Conservation (phyloP, 352 stramenopile species). For the Globisporangium spiculum region DNA sequence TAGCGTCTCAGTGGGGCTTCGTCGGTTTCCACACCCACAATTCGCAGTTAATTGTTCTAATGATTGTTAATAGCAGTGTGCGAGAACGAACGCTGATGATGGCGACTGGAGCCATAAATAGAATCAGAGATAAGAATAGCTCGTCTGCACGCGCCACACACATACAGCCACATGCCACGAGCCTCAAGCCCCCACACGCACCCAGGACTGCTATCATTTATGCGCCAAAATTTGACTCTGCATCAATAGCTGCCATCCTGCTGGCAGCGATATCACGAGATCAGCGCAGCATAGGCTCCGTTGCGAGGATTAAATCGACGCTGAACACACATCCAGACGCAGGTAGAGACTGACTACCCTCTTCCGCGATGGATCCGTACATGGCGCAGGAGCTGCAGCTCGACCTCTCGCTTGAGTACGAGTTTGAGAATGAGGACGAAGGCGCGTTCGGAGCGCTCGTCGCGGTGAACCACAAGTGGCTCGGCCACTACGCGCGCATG, state of each 20-base stretch:
- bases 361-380: constrained; percentile 13
- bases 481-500: constrained; percentile 53
- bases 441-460: constrained; percentile 50
- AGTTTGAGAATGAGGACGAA: constrained; percentile 25
- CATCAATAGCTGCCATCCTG: not conserved
- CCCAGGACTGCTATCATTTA: not conserved
- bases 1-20: too few species aligned
- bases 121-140: not conserved
- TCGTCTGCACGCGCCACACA: not conserved
- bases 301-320: not conserved
- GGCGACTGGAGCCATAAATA: not conserved
- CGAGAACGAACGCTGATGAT: not conserved
- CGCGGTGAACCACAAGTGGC: constrained; percentile 60
- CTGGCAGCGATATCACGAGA: not conserved
- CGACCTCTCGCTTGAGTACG: constrained; percentile 29
- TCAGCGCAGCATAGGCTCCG: not conserved
- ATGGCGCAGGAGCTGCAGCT: constrained; percentile 29
- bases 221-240: not conserved
- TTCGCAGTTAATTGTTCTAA: too few species aligned
- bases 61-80: not conserved
- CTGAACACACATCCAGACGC: not conserved
- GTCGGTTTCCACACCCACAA: too few species aligned
- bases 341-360: not conserved
- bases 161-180: not conserved
- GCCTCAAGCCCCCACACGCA: not conserved